Percentiles rank a stretch among this genome's conserved stretches.
Conservation (phyloP, 371 early-diverging fungal species). For the Zychaea mexicana region DNA sequence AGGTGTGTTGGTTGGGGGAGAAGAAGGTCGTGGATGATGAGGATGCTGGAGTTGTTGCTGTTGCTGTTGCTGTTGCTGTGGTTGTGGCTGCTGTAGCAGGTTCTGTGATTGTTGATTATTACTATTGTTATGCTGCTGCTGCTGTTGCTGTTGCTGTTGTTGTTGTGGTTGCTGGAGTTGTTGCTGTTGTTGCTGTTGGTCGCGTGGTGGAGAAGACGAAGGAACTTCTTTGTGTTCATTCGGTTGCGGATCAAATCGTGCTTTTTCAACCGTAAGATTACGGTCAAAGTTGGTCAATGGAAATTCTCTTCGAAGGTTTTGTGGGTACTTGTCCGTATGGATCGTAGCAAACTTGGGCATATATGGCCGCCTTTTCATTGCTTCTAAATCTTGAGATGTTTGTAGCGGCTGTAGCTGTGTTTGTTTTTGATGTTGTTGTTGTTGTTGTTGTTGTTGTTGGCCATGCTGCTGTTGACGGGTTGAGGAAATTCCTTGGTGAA, state of each 20-base stretch:
- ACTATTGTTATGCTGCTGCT: conserved; percentile 11
- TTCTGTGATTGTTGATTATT: not conserved
- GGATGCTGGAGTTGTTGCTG: conserved; percentile 15
- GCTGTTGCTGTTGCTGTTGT: not conserved
- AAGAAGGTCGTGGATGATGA: conserved; percentile 11
- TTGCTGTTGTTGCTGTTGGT: conserved; percentile 4
- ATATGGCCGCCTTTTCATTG: conserved; percentile 8
- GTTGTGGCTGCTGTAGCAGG: not conserved
- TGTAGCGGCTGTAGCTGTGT: no score
- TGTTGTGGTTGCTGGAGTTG: not conserved
- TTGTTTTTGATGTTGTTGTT: not conserved
- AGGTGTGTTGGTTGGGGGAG: conserved; percentile 8
- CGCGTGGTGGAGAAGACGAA: conserved; percentile 12
- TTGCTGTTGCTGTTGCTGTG: conserved; percentile 20
- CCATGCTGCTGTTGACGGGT: not conserved
- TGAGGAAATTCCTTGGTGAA: not conserved
- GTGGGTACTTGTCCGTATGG: conserved; percentile 30
- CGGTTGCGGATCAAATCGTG: conserved; percentile 32
- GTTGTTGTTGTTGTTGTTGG: not conserved
- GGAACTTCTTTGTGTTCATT: conserved; percentile 14
- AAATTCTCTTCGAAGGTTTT: conserved; percentile 26
- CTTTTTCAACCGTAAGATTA: conserved; percentile 44
- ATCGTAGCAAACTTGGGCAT: conserved; percentile 28
- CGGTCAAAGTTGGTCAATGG: conserved; percentile 32
- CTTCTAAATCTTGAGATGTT: not conserved